Evolutionary conservation across 2,329 filamentous ascomycete species (phyloP).

Genomic region (Zalaria obscura): DNA sequence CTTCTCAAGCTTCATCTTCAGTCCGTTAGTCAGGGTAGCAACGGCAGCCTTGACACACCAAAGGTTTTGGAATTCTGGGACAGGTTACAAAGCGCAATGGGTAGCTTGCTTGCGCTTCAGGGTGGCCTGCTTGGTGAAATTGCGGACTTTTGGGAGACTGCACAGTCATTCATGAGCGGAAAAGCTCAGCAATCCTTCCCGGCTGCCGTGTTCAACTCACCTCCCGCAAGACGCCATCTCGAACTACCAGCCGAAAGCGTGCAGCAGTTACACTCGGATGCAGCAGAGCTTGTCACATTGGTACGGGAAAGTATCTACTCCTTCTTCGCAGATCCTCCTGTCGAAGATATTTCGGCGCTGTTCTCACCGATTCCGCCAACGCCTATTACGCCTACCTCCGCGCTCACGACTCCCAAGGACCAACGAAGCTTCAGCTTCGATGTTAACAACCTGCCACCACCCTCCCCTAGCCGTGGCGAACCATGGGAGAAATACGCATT

Average conservation of each 20-base stretch:
- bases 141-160: slow-evolving; percentile 84
- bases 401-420: slow-evolving; percentile 46
- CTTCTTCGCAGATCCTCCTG: slow-evolving; percentile 78
- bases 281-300: slow-evolving; percentile 68
- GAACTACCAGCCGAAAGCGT: slow-evolving; percentile 59
- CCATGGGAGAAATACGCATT: slow-evolving; percentile 91
- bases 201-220: slow-evolving; percentile 28
- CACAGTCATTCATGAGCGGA: slow-evolving; percentile 79
- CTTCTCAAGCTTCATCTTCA: slow-evolving; percentile 63
- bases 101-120: slow-evolving; percentile 54
- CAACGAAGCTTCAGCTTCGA: slow-evolving; percentile 65
- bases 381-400: slow-evolving; percentile 50
- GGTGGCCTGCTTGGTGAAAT: slow-evolving; percentile 79
- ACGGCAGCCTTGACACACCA: slow-evolving; percentile 56
- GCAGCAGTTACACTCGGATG: slow-evolving; percentile 59
- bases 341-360: slow-evolving; percentile 78
- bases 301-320: slow-evolving; percentile 65
- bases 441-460: slow-evolving; percentile 59
- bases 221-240: slow-evolving; percentile 70
- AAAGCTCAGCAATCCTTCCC: slow-evolving; percentile 70
- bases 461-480: slow-evolving; percentile 60
- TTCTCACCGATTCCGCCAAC: slow-evolving; percentile 66
- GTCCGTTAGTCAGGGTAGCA: slow-evolving; percentile 46
- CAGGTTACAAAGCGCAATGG: slow-evolving; percentile 63
- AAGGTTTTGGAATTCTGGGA: slow-evolving; percentile 89